Evolutionary conservation across 139 green algal genomes (phyloP), one percentile per base, ranked within the genome.

Genomic region (Chlorella sp.): DNA sequence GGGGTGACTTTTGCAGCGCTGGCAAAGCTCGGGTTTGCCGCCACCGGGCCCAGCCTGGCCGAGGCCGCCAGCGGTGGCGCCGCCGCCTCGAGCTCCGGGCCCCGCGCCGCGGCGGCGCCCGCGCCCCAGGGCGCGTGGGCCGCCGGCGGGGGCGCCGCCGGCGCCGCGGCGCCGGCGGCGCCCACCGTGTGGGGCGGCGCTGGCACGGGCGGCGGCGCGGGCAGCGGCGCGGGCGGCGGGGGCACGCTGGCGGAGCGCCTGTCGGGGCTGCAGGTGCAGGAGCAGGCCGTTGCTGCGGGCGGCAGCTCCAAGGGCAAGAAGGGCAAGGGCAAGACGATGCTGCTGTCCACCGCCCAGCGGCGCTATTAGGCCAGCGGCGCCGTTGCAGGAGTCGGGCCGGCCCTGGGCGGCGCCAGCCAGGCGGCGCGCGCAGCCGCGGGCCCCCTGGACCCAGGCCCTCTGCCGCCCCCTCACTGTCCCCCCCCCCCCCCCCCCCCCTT

Each of bases 1-100:
- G 88, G 85, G 0, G 79, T 93, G 11, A 90, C 79, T 14, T 95
- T 94, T 84, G 90, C 90, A 19, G 60, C 73, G 38, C 93, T 95
- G 15, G 82, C 90, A 0, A 71, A 77, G 31, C 76, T 94, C 59
- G 90, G 90, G 3, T 94, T 90, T 89, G 90, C 90, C 19, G 90
- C 90, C 3, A 90, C 88, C 0, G 90, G 90, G 0, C 89, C 89
- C 8, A 76, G 78, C 15, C 72, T 93, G 29, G 74, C 15, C 41
- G 19, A 68, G 27, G 71, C 40, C 9, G 55, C 61, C 29, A 68
- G 46, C 48, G 51, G 27, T 61, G 53, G 15, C 25, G 15, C 53
- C 53, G 27, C 23, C 14, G 53, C 27, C 31, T 27, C 40, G 9
- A 48, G 36, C 25, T 12, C 71, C 33, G 45, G n/a, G 1, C 43